Conservation (phyloP, 345 rosid genomes). For the Kandelia obovata region DNA sequence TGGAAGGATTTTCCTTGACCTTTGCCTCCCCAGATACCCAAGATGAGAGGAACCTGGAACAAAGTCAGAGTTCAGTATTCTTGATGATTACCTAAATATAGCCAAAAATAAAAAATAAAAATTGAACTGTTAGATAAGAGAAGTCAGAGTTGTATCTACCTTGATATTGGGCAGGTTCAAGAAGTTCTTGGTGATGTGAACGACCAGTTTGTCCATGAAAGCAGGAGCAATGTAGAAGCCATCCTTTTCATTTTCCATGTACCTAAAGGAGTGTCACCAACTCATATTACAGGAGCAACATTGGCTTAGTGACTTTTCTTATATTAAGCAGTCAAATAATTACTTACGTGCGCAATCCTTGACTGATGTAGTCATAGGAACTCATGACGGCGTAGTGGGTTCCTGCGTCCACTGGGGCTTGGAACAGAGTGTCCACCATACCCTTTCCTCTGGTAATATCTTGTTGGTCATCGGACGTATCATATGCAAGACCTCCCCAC, state of each 20-base stretch:
- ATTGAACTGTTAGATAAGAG: background rate
- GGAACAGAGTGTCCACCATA: conserved; percentile 88
- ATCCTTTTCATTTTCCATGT: conserved; percentile 75
- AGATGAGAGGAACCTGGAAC: conserved; percentile 78
- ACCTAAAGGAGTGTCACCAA: conserved; percentile 37
- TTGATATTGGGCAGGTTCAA: conserved; percentile 87
- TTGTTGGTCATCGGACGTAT: conserved; percentile 86
- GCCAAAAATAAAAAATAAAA: no score
- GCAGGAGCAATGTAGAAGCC: conserved; percentile 94
- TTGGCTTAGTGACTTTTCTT: background rate
- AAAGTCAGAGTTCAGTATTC: background rate
- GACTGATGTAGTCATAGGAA: conserved; percentile 82
- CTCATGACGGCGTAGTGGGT: conserved; percentile 81
- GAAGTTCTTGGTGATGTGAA: conserved; percentile 96
- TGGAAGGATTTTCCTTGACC: conserved; percentile 99
- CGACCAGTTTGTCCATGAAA: conserved; percentile 98
- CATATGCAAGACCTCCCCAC: conserved; percentile 72
- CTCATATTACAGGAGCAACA: background rate
- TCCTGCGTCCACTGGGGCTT: conserved; percentile 71
- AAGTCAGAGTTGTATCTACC: conserved; percentile 29
- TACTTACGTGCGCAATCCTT: conserved; percentile 70
- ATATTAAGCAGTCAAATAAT: no score
- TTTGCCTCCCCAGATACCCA: conserved; percentile 99
- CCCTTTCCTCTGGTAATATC: conserved; percentile 95
- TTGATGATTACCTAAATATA: no score